Evolutionary conservation across 2,329 filamentous ascomycete species (phyloP).

Genomic region (Microdochium bolleyi): DNA sequence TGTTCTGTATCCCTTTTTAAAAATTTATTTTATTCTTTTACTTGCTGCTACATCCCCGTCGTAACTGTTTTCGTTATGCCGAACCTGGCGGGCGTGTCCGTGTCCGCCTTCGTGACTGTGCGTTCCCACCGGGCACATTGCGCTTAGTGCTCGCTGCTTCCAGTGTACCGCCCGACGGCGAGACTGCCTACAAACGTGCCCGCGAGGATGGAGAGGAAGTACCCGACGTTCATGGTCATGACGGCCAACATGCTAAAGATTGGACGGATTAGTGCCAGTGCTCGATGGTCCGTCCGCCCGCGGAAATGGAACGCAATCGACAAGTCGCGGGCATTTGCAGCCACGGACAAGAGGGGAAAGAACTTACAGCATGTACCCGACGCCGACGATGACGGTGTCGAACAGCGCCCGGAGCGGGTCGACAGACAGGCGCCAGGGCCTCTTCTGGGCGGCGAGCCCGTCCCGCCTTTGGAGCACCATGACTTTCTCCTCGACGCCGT

Average conservation of each 20-base stretch:
- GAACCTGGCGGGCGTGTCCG: too few species aligned
- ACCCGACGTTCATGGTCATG: slow-evolving; percentile 78
- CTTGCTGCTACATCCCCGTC: too few species aligned
- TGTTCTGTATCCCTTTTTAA: too few species aligned
- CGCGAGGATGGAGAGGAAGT: slow-evolving; percentile 71
- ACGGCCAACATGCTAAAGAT: slow-evolving; percentile 73
- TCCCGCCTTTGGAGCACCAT: slow-evolving; percentile 56
- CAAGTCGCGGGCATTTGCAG: neutral
- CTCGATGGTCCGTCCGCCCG: neutral
- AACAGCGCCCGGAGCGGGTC: slow-evolving; percentile 67
- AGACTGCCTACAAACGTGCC: slow-evolving; percentile 77
- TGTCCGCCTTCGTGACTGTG: too few species aligned
- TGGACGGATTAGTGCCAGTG: slow-evolving; percentile 1
- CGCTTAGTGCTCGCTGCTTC: slow-evolving; percentile 39
- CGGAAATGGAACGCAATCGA: neutral
- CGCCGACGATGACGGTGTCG: slow-evolving; percentile 63
- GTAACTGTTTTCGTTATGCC: too few species aligned
- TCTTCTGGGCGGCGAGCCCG: slow-evolving; percentile 22
- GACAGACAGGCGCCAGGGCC: slow-evolving; percentile 75
- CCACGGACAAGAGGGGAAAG: slow-evolving; percentile 1
- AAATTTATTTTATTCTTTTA: too few species aligned
- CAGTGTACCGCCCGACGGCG: slow-evolving; percentile 62
- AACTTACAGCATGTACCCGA: slow-evolving; percentile 81
- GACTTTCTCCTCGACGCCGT: slow-evolving; percentile 76
- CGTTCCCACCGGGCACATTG: too few species aligned